These are phyloP conservation scores for Penstemon newberryi DNA, from an alignment of 257 asterid genomes.

Conservation along the genomic window DNA sequence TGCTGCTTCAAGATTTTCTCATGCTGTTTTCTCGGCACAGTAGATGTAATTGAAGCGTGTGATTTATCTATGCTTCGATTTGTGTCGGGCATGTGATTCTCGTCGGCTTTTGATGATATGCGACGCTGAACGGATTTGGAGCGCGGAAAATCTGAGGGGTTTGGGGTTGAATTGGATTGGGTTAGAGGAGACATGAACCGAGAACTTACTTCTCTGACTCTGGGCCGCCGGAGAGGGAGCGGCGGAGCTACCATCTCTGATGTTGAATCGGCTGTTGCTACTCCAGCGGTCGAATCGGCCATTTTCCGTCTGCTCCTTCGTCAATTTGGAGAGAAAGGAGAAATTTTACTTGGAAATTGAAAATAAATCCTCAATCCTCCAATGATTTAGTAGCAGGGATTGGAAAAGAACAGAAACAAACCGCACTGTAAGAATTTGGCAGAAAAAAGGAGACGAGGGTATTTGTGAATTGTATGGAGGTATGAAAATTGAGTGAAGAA, in stretches of 20 bases:
- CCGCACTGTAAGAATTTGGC: slow-evolving; percentile 1
- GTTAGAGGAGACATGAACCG: slow-evolving; percentile 42
- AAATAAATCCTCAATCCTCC: background rate
- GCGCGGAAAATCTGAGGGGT: slow-evolving; percentile 26
- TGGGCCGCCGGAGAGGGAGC: slow-evolving; percentile 37
- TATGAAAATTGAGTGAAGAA: slow-evolving; percentile 11
- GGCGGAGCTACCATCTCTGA: slow-evolving; percentile 30
- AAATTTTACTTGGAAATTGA: too few species aligned
- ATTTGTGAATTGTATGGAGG: background rate
- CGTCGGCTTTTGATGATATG: slow-evolving; percentile 28
- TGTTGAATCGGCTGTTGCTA: slow-evolving; percentile 1
- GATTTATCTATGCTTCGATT: slow-evolving; percentile 27
- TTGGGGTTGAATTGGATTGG: slow-evolving; percentile 32
- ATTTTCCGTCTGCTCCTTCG: slow-evolving; percentile 15
- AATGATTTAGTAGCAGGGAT: background rate
- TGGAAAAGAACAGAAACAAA: slow-evolving; percentile 4
- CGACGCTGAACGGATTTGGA: slow-evolving; percentile 34
- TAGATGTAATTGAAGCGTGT: slow-evolving; percentile 14
- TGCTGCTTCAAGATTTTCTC: slow-evolving; percentile 33
- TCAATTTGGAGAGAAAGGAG: too few species aligned
- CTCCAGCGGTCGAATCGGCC: slow-evolving; percentile 27
- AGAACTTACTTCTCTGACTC: slow-evolving; percentile 43
- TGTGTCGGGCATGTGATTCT: slow-evolving; percentile 32
- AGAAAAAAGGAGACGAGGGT: background rate
- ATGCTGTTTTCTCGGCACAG: slow-evolving; percentile 31